Conservation (phyloP, 192 early-diverging fungal species). For the Coemansia sp. region DNA sequence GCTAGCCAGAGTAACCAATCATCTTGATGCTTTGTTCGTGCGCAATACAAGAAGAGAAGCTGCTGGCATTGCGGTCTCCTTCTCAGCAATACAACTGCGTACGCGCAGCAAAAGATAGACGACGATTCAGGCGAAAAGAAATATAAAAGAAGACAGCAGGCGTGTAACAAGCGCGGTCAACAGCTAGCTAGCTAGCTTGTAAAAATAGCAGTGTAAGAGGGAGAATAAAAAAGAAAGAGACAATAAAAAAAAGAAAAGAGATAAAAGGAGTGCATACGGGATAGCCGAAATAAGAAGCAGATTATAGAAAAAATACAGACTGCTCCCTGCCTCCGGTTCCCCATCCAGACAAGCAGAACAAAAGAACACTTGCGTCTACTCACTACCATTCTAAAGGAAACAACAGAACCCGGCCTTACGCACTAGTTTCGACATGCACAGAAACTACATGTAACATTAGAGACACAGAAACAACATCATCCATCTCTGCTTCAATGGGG, state of each 20-base stretch:
- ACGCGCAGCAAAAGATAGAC: too few species aligned
- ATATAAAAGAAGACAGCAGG: neutral
- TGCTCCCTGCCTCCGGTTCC: neutral
- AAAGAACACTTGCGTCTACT: neutral
- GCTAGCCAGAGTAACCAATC: too few species aligned
- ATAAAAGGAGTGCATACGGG: neutral
- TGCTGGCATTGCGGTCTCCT: too few species aligned
- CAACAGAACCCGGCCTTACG: neutral
- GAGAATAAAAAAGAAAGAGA: neutral
- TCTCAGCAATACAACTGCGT: too few species aligned
- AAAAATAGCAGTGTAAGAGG: slow-evolving; percentile 5
- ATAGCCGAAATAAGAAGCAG: neutral
- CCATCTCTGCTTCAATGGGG: neutral
- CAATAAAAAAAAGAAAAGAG: neutral
- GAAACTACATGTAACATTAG: too few species aligned
- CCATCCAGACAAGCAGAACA: neutral
- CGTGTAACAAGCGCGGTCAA: neutral
- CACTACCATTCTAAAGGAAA: neutral
- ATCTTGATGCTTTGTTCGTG: too few species aligned
- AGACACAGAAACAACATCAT: too few species aligned
- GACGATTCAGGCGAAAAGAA: neutral
- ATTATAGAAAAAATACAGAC: neutral
- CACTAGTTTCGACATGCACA: too few species aligned
- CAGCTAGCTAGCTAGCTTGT: neutral
- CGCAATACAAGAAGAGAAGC: too few species aligned